Base-by-base conservation (phyloP, 768 basidiomycete genomes). In the Chalciporus chontae region DNA sequence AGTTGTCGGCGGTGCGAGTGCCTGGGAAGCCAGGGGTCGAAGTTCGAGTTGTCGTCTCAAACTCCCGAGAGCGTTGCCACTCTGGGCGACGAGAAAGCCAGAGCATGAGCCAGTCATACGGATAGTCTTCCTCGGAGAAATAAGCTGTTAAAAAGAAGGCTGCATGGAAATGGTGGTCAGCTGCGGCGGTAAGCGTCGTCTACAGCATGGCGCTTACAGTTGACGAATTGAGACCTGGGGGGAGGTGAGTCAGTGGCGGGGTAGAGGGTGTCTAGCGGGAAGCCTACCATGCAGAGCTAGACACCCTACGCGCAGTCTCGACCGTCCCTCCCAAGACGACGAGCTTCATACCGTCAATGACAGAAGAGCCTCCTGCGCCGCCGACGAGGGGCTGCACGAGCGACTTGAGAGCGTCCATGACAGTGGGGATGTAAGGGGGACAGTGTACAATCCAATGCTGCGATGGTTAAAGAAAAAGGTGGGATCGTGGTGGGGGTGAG, bases 81-180 rank as follows among this genome's bases (percentile, higher is more conserved):
- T 91, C 89, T 37, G 89, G 77, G 73, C 87, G 78, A 45, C 87
- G 83, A 38, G 87, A 87, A 43, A 92, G 80, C 89, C 89, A 92
- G 27, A 90, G 77, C 87, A 91, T 91, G 45, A 92, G 77, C 89
- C 89, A 92, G 69, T 92, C 89, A 58, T 90, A 92, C 4, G 89
- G 90, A 55, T 87, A 87, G 63, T 92, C 90, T 68, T 92, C 90
- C 70, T 92, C 90, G 56, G 83, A 86, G 73, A 92, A 92, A 69
- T 91, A 87, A 8, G 90, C 90, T 14, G 90, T 92, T 45, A 92
- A 80, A 81, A 91, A 92, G 77, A 87, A 87, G 0, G 85, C 85
- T 86, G 65, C 11, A 11, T 10, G 8, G 52, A 40, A 23, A 15
- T 0, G 13, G 50, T 17, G 7, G 36, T 62, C 18, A 59, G 54